Percentiles rank a stretch among this genome's conserved stretches.
These are phyloP conservation scores for Quercus glauca DNA, from an alignment of 306 rosid species.

Conservation along the genomic window DNA sequence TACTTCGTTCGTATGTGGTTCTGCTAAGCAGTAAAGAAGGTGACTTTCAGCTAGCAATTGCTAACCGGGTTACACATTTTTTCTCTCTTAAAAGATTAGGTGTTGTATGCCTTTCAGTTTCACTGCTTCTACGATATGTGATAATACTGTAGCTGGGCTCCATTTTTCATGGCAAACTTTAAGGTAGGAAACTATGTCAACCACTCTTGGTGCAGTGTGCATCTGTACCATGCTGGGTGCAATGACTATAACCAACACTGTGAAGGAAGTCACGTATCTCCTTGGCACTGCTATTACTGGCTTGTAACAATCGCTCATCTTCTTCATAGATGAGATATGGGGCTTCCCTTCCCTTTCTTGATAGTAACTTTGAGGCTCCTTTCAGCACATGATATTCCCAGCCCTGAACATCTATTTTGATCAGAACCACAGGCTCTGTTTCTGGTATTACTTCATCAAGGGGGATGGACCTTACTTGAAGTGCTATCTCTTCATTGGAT, in stretches of 20 bases:
- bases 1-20: not conserved
- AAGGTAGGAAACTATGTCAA: slow-evolving; percentile 20
- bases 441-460: slow-evolving; percentile 76
- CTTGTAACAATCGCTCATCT: slow-evolving; percentile 79
- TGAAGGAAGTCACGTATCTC: slow-evolving; percentile 74
- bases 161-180: slow-evolving; percentile 13
- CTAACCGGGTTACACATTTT: not conserved
- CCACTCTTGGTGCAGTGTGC: slow-evolving; percentile 85
- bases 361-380: slow-evolving; percentile 76
- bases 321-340: slow-evolving; percentile 97
- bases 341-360: slow-evolving; percentile 77
- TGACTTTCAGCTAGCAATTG: slow-evolving; percentile 1
- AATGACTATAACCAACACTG: slow-evolving; percentile 71
- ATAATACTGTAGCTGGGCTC: slow-evolving; percentile 2
- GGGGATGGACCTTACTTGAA: slow-evolving; percentile 78
- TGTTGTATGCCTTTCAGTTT: slow-evolving; percentile 3
- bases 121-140: not conserved
- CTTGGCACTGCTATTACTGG: slow-evolving; percentile 81
- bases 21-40: not conserved
- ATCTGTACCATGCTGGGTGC: slow-evolving; percentile 87
- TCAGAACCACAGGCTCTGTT: slow-evolving; percentile 63
- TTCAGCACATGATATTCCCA: slow-evolving; percentile 97
- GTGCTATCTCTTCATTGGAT: slow-evolving; percentile 82
- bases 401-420: slow-evolving; percentile 96
- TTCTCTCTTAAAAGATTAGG: not conserved